Evolutionary conservation across 2,329 filamentous ascomycete species (phyloP).

Genomic region (Scytalidium sp.): DNA sequence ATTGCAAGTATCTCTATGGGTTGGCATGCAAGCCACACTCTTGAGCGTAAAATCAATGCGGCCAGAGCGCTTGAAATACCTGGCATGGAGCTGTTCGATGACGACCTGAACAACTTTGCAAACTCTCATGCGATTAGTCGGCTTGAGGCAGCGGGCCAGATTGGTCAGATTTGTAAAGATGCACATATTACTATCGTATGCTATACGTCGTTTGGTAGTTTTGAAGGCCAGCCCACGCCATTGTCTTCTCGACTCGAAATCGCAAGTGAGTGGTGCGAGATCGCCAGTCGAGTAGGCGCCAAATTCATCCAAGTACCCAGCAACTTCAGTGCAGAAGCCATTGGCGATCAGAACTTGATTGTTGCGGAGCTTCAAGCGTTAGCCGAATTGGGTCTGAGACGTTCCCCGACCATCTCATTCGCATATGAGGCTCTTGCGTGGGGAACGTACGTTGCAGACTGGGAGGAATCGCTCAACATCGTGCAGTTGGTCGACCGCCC

Average conservation of each 20-base stretch:
- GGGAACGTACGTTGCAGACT: constrained; percentile 68
- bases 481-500: constrained; percentile 59
- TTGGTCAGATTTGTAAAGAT: too few species aligned
- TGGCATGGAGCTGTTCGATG: too few species aligned
- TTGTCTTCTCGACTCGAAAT: neutral
- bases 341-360: constrained; percentile 51
- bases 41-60: too few species aligned
- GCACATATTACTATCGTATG: too few species aligned
- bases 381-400: constrained; percentile 61
- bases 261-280: constrained; percentile 53
- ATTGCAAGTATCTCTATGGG: too few species aligned
- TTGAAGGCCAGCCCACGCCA: neutral
- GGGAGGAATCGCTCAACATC: constrained; percentile 70
- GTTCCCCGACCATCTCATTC: constrained; percentile 56
- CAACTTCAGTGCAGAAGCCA: constrained; percentile 49
- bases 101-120: too few species aligned
- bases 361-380: constrained; percentile 59
- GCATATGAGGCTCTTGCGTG: constrained; percentile 72
- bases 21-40: too few species aligned
- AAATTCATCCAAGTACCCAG: constrained; percentile 73
- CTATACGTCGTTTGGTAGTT: neutral
- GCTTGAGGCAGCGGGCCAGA: too few species aligned
- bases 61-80: too few species aligned
- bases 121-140: too few species aligned
- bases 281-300: constrained; percentile 61